phyloP scores from a whole-genome alignment of 352 stramenopile genomes.

The Plasmopara halstedii region DNA sequence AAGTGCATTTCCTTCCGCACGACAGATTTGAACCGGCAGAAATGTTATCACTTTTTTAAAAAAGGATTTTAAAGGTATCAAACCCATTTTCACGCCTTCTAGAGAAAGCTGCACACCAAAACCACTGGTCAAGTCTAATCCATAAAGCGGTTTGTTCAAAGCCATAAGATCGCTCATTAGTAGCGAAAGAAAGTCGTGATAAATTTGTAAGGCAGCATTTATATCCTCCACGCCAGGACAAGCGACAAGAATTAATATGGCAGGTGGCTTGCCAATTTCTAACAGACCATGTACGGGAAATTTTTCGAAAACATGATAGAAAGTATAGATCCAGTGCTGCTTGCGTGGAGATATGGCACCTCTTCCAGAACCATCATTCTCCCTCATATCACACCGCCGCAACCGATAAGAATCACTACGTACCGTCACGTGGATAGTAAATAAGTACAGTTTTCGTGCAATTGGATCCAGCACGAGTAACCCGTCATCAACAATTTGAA shows the following conservation, averaged over 20 bases:
- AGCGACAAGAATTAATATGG: conserved; percentile 5
- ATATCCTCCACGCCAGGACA: conserved; percentile 2
- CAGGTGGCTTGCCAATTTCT: not conserved
- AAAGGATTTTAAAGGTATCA: conserved; percentile 17
- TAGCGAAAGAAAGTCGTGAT: conserved; percentile 23
- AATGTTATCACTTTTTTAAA: conserved; percentile 50
- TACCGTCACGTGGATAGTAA: conserved; percentile 29
- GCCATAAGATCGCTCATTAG: conserved; percentile 31
- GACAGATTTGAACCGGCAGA: conserved; percentile 66
- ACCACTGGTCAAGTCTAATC: conserved; percentile 21
- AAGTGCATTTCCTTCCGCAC: conserved; percentile 50
- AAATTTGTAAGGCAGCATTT: conserved; percentile 4
- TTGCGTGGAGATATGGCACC: conserved; percentile 12
- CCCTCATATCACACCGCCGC: conserved; percentile 15
- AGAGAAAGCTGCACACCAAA: conserved; percentile 5
- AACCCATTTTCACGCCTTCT: not conserved
- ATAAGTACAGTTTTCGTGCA: conserved; percentile 11
- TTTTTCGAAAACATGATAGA: conserved; percentile 53
- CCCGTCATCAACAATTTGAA: conserved; percentile 16
- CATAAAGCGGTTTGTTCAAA: conserved; percentile 32
- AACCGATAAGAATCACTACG: conserved; percentile 57
- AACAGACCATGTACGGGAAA: conserved; percentile 33
- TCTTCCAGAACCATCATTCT: not conserved
- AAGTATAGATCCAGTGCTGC: conserved; percentile 14
- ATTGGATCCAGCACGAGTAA: conserved; percentile 35